These are phyloP conservation scores for Colletotrichum costaricense DNA, from an alignment of 2,329 filamentous ascomycete genomes.

Conservation along the genomic window DNA sequence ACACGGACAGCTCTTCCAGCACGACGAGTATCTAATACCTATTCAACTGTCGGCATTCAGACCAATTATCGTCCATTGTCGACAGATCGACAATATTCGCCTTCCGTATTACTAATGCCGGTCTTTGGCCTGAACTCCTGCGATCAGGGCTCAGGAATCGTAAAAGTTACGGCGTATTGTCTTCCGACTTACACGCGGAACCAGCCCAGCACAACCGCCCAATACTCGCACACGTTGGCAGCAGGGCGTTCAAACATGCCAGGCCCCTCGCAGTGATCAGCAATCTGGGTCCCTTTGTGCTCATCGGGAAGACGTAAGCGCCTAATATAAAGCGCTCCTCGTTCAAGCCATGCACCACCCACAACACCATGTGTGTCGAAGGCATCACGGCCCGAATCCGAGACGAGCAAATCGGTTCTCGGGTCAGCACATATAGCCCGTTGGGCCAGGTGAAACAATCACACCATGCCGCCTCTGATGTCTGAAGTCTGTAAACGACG, in stretches of 20 bases:
- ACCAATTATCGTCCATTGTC: slow-evolving; percentile 53
- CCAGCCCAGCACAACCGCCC: slow-evolving; percentile 45
- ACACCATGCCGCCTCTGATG: not conserved
- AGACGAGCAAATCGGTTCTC: slow-evolving; percentile 47
- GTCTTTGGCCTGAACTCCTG: slow-evolving; percentile 47
- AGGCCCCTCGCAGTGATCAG: slow-evolving; percentile 41
- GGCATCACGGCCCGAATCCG: slow-evolving; percentile 46
- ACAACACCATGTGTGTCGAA: slow-evolving; percentile 51
- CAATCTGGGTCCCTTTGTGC: slow-evolving; percentile 41
- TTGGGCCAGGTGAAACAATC: slow-evolving; percentile 6
- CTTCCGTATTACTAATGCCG: slow-evolving; percentile 47
- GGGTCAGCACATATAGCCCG: slow-evolving; percentile 51
- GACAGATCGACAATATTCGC: slow-evolving; percentile 48
- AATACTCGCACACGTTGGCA: slow-evolving; percentile 36
- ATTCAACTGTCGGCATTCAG: slow-evolving; percentile 47
- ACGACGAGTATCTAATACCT: slow-evolving; percentile 10
- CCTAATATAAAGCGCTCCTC: slow-evolving; percentile 48
- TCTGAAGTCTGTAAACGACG: not conserved
- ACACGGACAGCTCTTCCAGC: not conserved
- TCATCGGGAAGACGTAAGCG: slow-evolving; percentile 43
- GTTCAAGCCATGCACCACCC: slow-evolving; percentile 50
- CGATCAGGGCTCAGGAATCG: not conserved
- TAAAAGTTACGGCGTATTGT: not conserved
- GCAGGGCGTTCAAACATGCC: slow-evolving; percentile 46
- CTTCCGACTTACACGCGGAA: slow-evolving; percentile 46